Conservation (phyloP, 164 flowering plant species). For the Protea cynaroides region DNA sequence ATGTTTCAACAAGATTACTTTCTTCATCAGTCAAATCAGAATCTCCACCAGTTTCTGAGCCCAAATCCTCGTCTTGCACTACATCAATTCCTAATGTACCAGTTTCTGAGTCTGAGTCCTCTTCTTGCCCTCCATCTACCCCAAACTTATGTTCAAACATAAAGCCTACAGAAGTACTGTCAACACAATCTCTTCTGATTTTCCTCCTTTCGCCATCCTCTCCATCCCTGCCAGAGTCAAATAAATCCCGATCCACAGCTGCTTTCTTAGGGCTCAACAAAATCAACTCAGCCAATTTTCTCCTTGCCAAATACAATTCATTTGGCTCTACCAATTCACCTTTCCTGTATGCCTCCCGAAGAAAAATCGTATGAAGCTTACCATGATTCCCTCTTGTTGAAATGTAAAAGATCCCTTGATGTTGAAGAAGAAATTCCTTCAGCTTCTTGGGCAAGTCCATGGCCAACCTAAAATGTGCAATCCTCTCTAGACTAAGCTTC, state of each 20-base stretch:
- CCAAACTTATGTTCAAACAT: conserved; percentile 16
- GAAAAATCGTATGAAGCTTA: conserved; percentile 89
- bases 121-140: conserved; percentile 16
- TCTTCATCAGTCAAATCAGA: conserved; percentile 16
- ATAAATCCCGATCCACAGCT: conserved; percentile 42
- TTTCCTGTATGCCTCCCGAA: conserved; percentile 76
- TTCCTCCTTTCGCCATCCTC: conserved; percentile 30
- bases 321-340: conserved; percentile 84
- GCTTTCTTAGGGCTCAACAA: conserved; percentile 69
- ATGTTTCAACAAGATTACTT: conserved; percentile 16
- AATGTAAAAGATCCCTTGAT: conserved; percentile 94
- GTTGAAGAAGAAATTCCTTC: conserved; percentile 87
- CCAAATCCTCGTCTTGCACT: conserved; percentile 18
- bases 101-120: conserved; percentile 14
- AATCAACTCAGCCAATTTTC: conserved; percentile 62
- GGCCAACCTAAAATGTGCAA: conserved; percentile 77
- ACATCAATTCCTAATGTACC: conserved; percentile 11
- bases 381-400: conserved; percentile 94
- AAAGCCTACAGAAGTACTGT: conserved; percentile 15
- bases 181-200: conserved; percentile 21
- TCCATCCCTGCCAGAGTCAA: conserved; percentile 36
- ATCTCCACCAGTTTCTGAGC: conserved; percentile 11
- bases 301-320: conserved; percentile 82
- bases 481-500: conserved; percentile 89
- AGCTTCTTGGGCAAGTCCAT: conserved; percentile 87